Percentiles rank a stretch among this genome's conserved stretches.
Evolutionary conservation across 2,329 filamentous ascomycete species (phyloP).

Genomic region (Knufia petricola): DNA sequence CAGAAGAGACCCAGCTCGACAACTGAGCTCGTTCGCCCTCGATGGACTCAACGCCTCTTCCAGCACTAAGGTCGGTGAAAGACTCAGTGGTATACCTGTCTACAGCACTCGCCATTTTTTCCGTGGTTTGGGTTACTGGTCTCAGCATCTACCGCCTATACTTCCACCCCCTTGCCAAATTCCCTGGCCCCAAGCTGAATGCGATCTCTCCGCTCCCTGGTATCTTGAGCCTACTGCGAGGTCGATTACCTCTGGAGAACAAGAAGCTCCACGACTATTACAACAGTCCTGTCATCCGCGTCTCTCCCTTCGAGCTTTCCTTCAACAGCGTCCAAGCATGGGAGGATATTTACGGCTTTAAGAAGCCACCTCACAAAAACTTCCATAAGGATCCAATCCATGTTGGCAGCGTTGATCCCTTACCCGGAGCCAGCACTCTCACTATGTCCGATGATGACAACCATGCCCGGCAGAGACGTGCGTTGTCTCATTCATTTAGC

Average conservation of each 20-base stretch:
- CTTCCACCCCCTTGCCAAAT: constrained; percentile 25
- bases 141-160: constrained; percentile 24
- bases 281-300: constrained; percentile 24
- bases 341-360: constrained; percentile 25
- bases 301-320: constrained; percentile 28
- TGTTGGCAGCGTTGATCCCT: constrained; percentile 8
- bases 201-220: neutral
- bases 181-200: constrained; percentile 23
- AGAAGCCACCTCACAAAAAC: constrained; percentile 22
- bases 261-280: constrained; percentile 9
- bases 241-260: constrained; percentile 7
- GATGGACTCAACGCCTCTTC: neutral
- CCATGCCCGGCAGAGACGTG: constrained; percentile 27
- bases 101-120: neutral
- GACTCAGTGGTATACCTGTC: neutral
- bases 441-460: constrained; percentile 17
- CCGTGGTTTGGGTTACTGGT: neutral
- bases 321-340: constrained; percentile 23
- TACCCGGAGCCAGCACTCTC: neutral
- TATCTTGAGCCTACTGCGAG: neutral
- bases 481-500: constrained; percentile 28
- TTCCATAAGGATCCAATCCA: constrained; percentile 7
- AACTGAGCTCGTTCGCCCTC: neutral
- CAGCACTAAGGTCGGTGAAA: neutral
- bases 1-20: neutral